Evolutionary conservation across 148 eudicot species (phyloP).

Genomic region (Chenopodium album): DNA sequence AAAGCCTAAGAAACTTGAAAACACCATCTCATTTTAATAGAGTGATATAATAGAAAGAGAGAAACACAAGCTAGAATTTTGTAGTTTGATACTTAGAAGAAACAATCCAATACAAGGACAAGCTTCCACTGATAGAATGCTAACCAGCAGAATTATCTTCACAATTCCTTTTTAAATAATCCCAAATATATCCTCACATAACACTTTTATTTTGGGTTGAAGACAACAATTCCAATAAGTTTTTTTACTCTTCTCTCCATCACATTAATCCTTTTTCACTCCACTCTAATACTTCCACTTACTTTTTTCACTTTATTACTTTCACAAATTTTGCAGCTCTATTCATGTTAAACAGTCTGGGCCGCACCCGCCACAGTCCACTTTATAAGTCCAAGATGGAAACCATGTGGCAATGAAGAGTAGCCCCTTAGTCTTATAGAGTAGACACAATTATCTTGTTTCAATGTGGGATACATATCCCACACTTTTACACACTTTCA

Average conservation of each 20-base stretch:
- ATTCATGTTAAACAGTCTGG: no score
- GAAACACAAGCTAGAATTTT: background rate
- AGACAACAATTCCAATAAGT: background rate
- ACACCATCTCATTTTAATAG: background rate
- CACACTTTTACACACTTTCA: no score
- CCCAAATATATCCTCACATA: background rate
- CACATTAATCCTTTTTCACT: background rate
- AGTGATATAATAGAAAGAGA: background rate
- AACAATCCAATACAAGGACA: background rate
- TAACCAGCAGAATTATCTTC: background rate
- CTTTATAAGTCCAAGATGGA: no score
- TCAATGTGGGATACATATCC: no score
- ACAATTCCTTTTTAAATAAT: background rate
- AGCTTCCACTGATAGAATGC: background rate
- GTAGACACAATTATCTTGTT: no score
- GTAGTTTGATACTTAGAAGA: background rate
- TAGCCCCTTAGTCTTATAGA: no score
- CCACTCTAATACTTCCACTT: background rate
- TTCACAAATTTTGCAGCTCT: background rate
- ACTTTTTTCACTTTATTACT: background rate
- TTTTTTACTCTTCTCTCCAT: background rate
- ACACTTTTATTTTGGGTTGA: background rate
- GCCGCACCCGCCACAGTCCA: no score
- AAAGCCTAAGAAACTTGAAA: background rate
- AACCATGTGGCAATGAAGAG: no score